These are phyloP conservation scores for Picea glauca DNA, from an alignment of 75 land plant species.

Conservation along the genomic window DNA sequence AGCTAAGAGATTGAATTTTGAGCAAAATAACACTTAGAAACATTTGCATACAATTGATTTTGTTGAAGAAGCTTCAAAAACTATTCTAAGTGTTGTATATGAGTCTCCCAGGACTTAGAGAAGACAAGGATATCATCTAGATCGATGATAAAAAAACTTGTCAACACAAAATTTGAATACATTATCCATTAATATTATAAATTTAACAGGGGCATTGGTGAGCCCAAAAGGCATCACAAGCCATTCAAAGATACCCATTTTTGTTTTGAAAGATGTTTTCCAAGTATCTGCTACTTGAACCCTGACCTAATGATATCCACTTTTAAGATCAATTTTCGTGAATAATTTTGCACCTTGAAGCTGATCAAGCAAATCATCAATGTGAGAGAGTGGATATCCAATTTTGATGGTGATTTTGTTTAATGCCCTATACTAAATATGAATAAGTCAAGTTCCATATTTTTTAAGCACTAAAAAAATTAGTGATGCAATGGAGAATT, in stretches of 20 bases:
- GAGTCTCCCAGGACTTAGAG: slow-evolving; percentile 11
- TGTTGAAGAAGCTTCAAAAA: not conserved
- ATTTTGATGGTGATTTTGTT: not conserved
- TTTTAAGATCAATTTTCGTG: not conserved
- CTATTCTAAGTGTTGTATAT: not conserved
- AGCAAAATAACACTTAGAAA: not conserved
- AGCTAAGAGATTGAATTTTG: not conserved
- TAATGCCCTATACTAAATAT: not conserved
- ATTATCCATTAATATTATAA: slow-evolving; percentile 18
- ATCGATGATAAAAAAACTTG: slow-evolving; percentile 19
- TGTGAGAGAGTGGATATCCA: not conserved
- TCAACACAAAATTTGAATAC: slow-evolving; percentile 19
- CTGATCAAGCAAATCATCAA: not conserved
- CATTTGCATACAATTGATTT: not conserved
- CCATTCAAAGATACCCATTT: slow-evolving; percentile 11
- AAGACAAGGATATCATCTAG: slow-evolving; percentile 21
- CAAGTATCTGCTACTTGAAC: slow-evolving; percentile 9
- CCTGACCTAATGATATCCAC: not conserved
- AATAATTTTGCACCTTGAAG: slow-evolving; percentile 1
- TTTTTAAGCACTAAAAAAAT: not conserved
- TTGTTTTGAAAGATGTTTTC: slow-evolving; percentile 12
- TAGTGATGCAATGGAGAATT: not conserved
- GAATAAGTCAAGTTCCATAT: not conserved
- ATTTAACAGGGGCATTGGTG: not conserved
- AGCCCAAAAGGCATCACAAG: slow-evolving; percentile 6